Evolutionary conservation across 148 eudicot genomes (phyloP).

Genomic region (Polygonum aviculare): DNA sequence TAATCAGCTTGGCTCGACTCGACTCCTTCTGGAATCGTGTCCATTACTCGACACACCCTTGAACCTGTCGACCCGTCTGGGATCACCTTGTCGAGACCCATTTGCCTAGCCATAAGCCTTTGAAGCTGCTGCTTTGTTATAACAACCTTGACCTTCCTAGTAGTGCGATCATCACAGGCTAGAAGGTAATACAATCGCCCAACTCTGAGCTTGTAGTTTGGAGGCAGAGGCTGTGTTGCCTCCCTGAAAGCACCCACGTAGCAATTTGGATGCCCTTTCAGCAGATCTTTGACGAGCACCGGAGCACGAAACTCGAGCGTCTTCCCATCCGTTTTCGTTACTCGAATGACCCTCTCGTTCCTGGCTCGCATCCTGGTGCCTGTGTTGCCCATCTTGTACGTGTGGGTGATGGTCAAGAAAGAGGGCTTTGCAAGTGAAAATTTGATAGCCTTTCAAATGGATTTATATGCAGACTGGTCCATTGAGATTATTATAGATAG

Average conservation of each 20-base stretch:
- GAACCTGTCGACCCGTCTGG: neutral
- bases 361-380: neutral
- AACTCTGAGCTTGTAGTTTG: conserved; percentile 27
- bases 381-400: neutral
- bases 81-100: conserved; percentile 22
- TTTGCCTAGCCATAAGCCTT: conserved; percentile 28
- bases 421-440: neutral
- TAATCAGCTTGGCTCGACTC: conserved; percentile 6
- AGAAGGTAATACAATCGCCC: conserved; percentile 38
- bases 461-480: neutral
- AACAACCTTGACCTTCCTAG: conserved; percentile 51
- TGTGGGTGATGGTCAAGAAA: neutral
- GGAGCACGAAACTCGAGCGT: conserved; percentile 38
- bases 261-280: conserved; percentile 22
- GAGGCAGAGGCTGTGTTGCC: conserved; percentile 35
- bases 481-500: neutral
- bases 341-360: conserved; percentile 22
- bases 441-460: neutral
- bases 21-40: conserved; percentile 34
- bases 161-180: conserved; percentile 15
- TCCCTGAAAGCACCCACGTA: conserved; percentile 33
- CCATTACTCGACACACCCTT: neutral
- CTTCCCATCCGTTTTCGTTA: conserved; percentile 46
- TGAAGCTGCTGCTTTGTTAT: conserved; percentile 56
- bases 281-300: conserved; percentile 28